Conservation (phyloP, 2,329 filamentous ascomycete genomes). For the Mycosphaerelloides madeirae region DNA sequence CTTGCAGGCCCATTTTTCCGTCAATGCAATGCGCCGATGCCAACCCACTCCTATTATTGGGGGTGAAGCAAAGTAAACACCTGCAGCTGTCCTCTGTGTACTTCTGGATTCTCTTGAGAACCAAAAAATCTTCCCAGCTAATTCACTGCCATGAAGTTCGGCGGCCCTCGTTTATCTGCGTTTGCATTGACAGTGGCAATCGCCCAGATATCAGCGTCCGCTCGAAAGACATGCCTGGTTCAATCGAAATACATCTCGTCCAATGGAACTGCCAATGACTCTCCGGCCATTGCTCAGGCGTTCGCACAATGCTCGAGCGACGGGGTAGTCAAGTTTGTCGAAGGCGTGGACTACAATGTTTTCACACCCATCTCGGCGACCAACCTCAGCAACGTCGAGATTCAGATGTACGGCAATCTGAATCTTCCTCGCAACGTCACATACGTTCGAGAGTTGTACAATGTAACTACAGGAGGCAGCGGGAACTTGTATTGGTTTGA, state of each 20-base stretch:
- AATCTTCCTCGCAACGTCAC: conserved; percentile 41
- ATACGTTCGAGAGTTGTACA: conserved; percentile 30
- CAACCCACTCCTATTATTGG: no score
- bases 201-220: no score
- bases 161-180: no score
- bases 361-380: conserved; percentile 38
- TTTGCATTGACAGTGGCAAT: no score
- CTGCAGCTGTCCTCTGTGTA: no score
- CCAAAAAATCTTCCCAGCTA: no score
- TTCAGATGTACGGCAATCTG: conserved; percentile 42
- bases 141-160: no score
- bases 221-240: conserved; percentile 14
- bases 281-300: conserved; percentile 35
- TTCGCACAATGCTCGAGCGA: conserved; percentile 36
- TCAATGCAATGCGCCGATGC: no score
- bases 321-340: conserved; percentile 36
- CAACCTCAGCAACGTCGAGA: conserved; percentile 41
- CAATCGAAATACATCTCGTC: conserved; percentile 27
- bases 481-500: conserved; percentile 38
- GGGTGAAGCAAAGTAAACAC: no score
- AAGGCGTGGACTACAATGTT: conserved; percentile 42
- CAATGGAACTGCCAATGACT: conserved; percentile 38
- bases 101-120: no score
- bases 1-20: no score
- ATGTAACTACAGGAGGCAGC: conserved; percentile 25